Base-by-base conservation (phyloP, 208 protist genomes). In the Leishmania mexicana region DNA sequence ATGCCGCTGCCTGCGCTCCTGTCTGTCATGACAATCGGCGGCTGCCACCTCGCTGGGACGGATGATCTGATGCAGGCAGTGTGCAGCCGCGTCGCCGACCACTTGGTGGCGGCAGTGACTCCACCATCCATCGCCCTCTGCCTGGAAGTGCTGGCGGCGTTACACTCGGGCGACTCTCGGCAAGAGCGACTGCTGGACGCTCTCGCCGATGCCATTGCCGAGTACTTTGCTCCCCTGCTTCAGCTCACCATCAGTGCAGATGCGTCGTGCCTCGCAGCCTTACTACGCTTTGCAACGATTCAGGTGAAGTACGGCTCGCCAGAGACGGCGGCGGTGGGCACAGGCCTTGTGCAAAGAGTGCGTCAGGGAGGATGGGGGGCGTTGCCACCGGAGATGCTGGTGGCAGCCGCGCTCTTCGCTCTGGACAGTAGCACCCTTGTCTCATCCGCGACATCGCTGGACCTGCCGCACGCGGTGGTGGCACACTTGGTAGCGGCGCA, bases 121-220 rank as follows among this genome's bases (percentile, higher is more conserved):
- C 57, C 42, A 35, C 74, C 72, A 35, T 35, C 64, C 0, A 62
- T 75, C 13, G 1, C 67, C 8, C 65, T 47, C n/a, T 87, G 76
- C 45, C n/a, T 81, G 45, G 85, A 79, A n/a, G 19, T 88, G 38
- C 62, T 89, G 21, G 80, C 54, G 54, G 45, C 88, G 3, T 62
- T 89, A 0, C 57, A 75, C 68, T 17, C 19, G 0, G 80, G 83
- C 51, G 78, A 88, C 28, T 78, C 80, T 40, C 70, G 89, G 28
- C 64, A 87, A 64, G 90, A 94, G 65, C 80, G 76, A 17, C 86
- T 95, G 28, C 64, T 92, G 72, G 92, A 95, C 68, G 31, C 65
- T 15, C 74, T 95, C 40, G 89, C 85, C 8, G 71, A 51, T 13
- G 24, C 78, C 6, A 47, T 92, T n/a, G 57, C 74, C 8, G 58